Evolutionary conservation across 805 yeast genomes (phyloP).

Genomic region (Saccharomycopsis schoenii): DNA sequence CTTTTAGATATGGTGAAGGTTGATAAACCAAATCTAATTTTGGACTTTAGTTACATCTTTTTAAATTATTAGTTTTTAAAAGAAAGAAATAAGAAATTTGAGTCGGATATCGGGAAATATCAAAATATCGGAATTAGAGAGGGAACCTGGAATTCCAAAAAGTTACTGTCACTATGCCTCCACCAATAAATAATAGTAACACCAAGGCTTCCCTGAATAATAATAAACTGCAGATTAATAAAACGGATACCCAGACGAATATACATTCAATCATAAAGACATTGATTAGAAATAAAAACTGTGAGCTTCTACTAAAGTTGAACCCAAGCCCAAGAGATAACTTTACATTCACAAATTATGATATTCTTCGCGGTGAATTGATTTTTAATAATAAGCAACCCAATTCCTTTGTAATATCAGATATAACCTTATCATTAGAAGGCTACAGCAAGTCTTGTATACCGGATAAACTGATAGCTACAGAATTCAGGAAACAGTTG

Average conservation of each 20-base stretch:
- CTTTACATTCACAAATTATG: constrained; percentile 9
- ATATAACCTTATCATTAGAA: constrained; percentile 1
- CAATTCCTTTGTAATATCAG: not conserved
- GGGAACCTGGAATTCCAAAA: not conserved
- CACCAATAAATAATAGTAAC: not conserved
- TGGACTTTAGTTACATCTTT: no score
- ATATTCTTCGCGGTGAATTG: constrained; percentile 6
- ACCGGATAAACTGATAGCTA: not conserved
- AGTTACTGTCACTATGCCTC: not conserved
- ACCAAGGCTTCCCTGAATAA: not conserved
- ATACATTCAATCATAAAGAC: not conserved
- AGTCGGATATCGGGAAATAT: not conserved
- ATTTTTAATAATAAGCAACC: not conserved
- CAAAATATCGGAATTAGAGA: no score
- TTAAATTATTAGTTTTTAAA: no score
- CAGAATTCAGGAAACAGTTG: not conserved
- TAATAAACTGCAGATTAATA: not conserved
- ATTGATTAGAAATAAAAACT: constrained; percentile 1
- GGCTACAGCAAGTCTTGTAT: constrained; percentile 5
- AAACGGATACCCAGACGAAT: not conserved
- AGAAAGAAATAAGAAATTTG: no score
- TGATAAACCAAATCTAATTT: no score
- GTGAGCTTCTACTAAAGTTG: not conserved
- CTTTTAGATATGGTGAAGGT: no score
- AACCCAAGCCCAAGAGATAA: constrained; percentile 1